Evolutionary conservation across 2,329 filamentous ascomycete species (phyloP), one percentile per base, ranked within the genome.

Genomic region (Hypoxylon sp.): DNA sequence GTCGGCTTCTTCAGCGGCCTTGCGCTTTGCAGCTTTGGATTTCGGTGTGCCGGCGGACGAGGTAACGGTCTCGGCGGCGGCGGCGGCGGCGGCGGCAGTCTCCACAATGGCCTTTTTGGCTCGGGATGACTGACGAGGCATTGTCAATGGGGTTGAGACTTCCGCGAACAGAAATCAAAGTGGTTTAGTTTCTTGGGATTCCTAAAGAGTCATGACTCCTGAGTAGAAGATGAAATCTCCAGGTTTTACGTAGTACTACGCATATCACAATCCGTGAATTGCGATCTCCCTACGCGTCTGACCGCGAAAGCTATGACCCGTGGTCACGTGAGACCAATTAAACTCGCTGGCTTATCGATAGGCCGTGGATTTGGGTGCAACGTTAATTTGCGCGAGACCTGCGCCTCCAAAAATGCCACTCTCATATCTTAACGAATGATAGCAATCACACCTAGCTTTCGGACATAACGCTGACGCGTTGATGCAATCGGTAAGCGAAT

Each of bases 21-120:
- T 73, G 50, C 61, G 70, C 57, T 76, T 76, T 25, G 62, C 51
- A 13, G 64, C 64, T 59, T 68, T 72, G 8, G 67, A 14, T 63
- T 72, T 67, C 6, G 48, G 44, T 10, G 63, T 67, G 58, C 71
- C 59, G 33, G 74, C 73, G 50, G 73, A 68, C 35, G 74, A 77
- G 6, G 70, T 58, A 35, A 67, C 70, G 27, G 60, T 61, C 49
- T 75, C 71, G 66, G 72, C 76, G 13, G 72, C 40, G 40, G 40
- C 33, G 33, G 35, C 74, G n/a, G n/a, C n/a, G 5, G 69, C 48
- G 55, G 69, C 56, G 49, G 66, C 51, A 30, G 68, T 73, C 42
- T 66, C 62, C 4, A 50, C 63, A 48, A 54, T 55, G 10, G 61
- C 49, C 54, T 68, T 70, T 58, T 70, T 73, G 3, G 59, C 50